Base-by-base conservation (phyloP, 2,329 filamentous ascomycete genomes). In the Lachnellula arida region DNA sequence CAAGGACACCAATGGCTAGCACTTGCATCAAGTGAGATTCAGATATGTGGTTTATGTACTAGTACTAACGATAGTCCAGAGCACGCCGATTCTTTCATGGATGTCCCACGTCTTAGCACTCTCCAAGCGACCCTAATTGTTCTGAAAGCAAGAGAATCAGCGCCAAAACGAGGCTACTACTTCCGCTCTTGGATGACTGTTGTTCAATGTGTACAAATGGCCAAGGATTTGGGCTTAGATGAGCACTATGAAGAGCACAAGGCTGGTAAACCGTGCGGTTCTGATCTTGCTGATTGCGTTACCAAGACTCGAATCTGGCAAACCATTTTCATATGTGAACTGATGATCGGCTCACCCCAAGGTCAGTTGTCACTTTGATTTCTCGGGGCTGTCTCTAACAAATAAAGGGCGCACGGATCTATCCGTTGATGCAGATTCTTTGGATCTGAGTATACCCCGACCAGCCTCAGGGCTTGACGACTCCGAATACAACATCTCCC, bases 181-280 rank as follows among this genome's bases (percentile, higher is more conserved):
- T 97, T 94, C 73, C 86, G 93, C 39, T 97, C 94, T 0, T 97
- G 94, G 93, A 96, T 97, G 84, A 90, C 89, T 5, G 85, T 96
- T 19, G 93, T 96, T 52, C 90, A 92, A 58, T 91, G 93, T 60
- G 87, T 96, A 7, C 87, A 91, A 47, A 96, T 97, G 90, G 91
- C 85, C 25, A 94, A 95, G 67, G 93, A 97, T 68, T 77, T 97
- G 34, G 90, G 91, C 19, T 76, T 97, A 5, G 86, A 97, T 68
- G 91, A 96, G 61, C 93, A 97, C 73, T 85, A 85, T 59, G 85
- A 88, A 56, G 83, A 86, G 46, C 94, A 97, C 70, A 81, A 86
- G 60, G 81, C 83, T 51, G 89, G 87, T 22, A 81, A 81, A 53
- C 71, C 80, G 0, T 97, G 94, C 68, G 85, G 82, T 5, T 85